phyloP scores from a whole-genome alignment of 176 grass and related monocot genomes.

The Sorghum bicolor region Sorghum_bicolor_NCBIv3 NC_012876.2:60965501-60966000 shows the following conservation, averaged over 20 bases:
- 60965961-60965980: not conserved
- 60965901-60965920: conserved; percentile 10
- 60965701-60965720: not conserved
- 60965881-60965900: conserved; percentile 6
- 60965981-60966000: conserved; percentile 26
- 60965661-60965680: not conserved
- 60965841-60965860: conserved; percentile 2
- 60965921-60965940: conserved; percentile 26
- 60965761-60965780: not conserved
- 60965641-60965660: not conserved
- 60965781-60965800: not conserved
- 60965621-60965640: not conserved
- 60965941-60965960: conserved; percentile 6
- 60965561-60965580: not conserved
- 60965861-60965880: not conserved
- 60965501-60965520: not conserved
- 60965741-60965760: not conserved
- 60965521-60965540: not conserved
- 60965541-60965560: not conserved
- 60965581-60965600: not conserved
- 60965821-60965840: conserved; percentile 5
- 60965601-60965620: not conserved
- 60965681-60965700: not conserved
- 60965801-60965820: conserved; percentile 31
- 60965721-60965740: not conserved